Base-by-base conservation (phyloP, 352 stramenopile species). In the Phytophthora citricola region DNA sequence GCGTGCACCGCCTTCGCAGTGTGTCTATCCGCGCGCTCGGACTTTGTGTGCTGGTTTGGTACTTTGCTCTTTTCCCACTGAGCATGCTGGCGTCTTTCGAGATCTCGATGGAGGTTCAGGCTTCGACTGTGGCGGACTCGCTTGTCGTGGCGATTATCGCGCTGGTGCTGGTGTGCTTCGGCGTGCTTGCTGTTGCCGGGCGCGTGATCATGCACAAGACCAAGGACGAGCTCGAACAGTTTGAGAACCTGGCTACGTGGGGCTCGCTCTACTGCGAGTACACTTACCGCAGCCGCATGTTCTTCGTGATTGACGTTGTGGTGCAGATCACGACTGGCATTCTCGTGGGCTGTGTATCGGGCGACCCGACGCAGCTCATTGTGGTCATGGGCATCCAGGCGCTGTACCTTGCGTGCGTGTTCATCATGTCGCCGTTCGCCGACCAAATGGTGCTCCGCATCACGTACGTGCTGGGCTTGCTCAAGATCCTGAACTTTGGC, bases 1-100 rank as follows among this genome's bases (percentile, higher is more conserved):
- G 55, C 17, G 78, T 89, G 47, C 78, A 89, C 50, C 63, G 72
- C 6, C 59, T 90, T 5, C 85, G 85, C 20, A 91, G 76, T 40
- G 64, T 74, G 20, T 91, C 83, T 14, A 86, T 89, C 22, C 81
- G 81, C 6, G 61, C 84, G 4, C 81, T 92, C 0, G 80, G 83
- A 2, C 60, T 93, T 26, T 80, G 69, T 24, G 73, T 91, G 38
- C 63, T 93, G 32, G 56, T 91, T 22, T 90, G 80, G 78, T 80
- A 83, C 68, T 87, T 90, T 41, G 58, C 71, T 11, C 55, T 92
- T 6, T 90, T 82, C 24, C 85, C 85, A 20, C 58, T 92, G 31
- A 87, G 79, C 41, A 72, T 90, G 63, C 72, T 91, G 50, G 66
- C 73, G 14, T 78, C 79, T 17, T 91, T 88, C 55, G 85, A 90